Evolutionary conservation across 192 early-diverging fungal species (phyloP).

Genomic region (Chytriomyces hyalinus): DNA sequence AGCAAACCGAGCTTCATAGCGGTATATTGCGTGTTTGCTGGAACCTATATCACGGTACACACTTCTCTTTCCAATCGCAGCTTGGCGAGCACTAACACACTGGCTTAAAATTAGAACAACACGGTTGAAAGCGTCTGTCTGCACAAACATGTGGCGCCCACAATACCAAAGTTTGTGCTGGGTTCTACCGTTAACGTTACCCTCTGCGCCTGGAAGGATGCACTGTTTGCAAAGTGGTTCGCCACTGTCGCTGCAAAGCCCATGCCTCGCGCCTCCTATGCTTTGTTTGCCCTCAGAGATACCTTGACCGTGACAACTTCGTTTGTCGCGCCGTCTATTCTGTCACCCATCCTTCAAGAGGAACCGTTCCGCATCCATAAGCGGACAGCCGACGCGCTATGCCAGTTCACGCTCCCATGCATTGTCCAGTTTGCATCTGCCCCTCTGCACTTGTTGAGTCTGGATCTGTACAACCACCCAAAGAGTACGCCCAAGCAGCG

Average conservation of each 20-base stretch:
- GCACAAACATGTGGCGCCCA: conserved; percentile 18
- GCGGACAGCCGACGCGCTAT: conserved; percentile 17
- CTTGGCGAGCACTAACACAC: background rate
- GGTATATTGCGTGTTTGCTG: conserved; percentile 46
- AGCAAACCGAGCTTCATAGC: conserved; percentile 39
- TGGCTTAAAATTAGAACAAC: conserved; percentile 42
- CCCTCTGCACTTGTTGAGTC: conserved; percentile 51
- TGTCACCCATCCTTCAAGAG: conserved; percentile 12
- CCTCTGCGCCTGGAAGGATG: conserved; percentile 51
- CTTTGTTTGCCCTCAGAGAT: conserved; percentile 47
- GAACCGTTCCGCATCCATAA: conserved; percentile 6
- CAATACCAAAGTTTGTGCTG: conserved; percentile 46
- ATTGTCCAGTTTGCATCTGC: conserved; percentile 47
- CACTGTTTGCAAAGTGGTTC: conserved; percentile 44
- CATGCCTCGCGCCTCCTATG: conserved; percentile 39
- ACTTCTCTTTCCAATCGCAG: background rate
- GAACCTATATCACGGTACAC: conserved; percentile 31
- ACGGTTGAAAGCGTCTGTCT: conserved; percentile 42
- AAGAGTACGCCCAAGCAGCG: background rate
- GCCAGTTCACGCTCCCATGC: conserved; percentile 50
- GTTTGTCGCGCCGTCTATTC: conserved; percentile 47
- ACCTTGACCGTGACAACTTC: conserved; percentile 45
- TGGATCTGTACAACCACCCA: conserved; percentile 54
- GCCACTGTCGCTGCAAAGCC: conserved; percentile 30
- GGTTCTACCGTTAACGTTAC: conserved; percentile 45